Evolutionary conservation across 129 eudicot genomes (phyloP), one percentile per base, ranked within the genome.

Genomic region (Kitagawia praeruptora): DNA sequence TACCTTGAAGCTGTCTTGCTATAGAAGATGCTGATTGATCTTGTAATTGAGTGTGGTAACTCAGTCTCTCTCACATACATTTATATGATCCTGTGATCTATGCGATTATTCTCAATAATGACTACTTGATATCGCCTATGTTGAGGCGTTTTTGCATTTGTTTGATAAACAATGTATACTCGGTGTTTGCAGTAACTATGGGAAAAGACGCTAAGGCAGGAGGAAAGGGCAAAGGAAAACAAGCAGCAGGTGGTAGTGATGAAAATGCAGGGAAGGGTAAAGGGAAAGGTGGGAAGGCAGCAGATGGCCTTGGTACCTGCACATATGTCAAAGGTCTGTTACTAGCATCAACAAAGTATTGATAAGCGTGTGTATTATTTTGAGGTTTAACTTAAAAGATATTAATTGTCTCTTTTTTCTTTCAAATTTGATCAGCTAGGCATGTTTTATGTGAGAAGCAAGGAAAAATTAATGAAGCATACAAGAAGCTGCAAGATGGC

Each of bases 381-480:
- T 34, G 37, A 19, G 47, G 10, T 74, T 18, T 38, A 44, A 6
- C 27, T 42, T 82, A 19, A 23, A 66, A 23, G 27, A 69, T 19
- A 40, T 78, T 61, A 14, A 64, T 42, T 40, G 21, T 13, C 42
- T 25, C 61, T 28, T 74, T 45, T 31, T 79, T 34, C 70, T 28
- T 77, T 44, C 42, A 56, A 53, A 41, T 34, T 41, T 83, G n/a
- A 23, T 85, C 90, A 96, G 99, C 99, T 63, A 87, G 99, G 80
- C 99, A 96, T 78, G 81, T 96, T 72, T 85, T 96, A 82, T 92
- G 99, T 77, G 99, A 96, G 89, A 96, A 96, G 88, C 99, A 96
- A 91, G 97, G 98, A 38, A 96, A 96, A 82, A 90, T 92, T 74
- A 96, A 96, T 83, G 99, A 96, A 81, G 99, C 97, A 44, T 96